Base-by-base conservation (phyloP, 2,329 filamentous ascomycete genomes). In the Pseudogymnoascus sp. region DNA sequence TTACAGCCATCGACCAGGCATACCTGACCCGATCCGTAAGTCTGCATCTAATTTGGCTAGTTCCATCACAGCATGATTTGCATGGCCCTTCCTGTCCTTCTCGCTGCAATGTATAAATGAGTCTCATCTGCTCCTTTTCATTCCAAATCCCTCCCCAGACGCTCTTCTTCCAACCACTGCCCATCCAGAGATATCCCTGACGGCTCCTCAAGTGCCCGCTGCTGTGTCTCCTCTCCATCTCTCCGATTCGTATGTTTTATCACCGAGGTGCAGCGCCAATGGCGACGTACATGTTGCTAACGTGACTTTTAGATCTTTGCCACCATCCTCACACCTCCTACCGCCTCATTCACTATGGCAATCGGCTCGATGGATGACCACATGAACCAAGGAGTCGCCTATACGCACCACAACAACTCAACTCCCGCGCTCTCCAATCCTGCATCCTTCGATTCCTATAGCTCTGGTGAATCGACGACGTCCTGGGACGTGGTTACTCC, bases 131-230 rank as follows among this genome's bases (percentile, higher is more conserved):
- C 57, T 41, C 37, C 20, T 59, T 59, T 33, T 59, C 57, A 59
- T 59, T 59, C 57, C 57, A 59, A 37, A 37, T 59, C 57, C 12
- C 20, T 59, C 30, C 78, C 77, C 61, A 71, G 75, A 68, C 74
- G 76, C 61, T 78, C 77, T 47, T 75, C 75, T 15, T 75, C 77
- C 7, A 71, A 75, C 64, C 71, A 73, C 60, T 68, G 73, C 37
- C 67, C 66, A 58, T 66, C 77, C 64, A 73, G 75, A 64, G 72
- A 77, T 15, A 68, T 67, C n/a, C 64, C 67, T 60, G 75, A 70
- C 57, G 66, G 59, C 64, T 66, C 4, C 68, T 70, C 62, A 66
- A 41, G 57, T 15, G 11, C 14, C 63, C 69, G 35, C 72, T 75
- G 39, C 58, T 76, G 57, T 76, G 75, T 20, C 72, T 75, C 35